Base-by-base conservation (phyloP, 768 basidiomycete species). In the Amanita thiersii region DNA sequence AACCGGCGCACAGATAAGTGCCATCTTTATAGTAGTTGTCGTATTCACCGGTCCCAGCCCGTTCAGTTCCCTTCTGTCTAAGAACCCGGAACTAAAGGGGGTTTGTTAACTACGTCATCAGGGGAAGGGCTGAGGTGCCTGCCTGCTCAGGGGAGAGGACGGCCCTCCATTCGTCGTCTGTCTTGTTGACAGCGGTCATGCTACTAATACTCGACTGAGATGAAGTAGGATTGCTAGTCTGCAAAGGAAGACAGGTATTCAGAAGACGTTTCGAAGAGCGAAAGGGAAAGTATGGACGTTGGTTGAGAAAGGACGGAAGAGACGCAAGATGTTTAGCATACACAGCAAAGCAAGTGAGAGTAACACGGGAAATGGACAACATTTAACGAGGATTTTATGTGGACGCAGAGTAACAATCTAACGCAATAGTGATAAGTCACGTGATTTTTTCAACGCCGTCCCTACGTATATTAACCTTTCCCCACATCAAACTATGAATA, bases 11-110 rank as follows among this genome's bases (percentile, higher is more conserved):
- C 32, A 62, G 52, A 56, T 92, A 94, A 1, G 81, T 69, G 6
- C 92, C 92, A 20, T 72, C 54, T 2, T 66, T 75, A 17, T 58
- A 58, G 59, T 75, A 72, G 42, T 90, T 72, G 48, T 93, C 77
- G 56, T 87, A 92, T 54, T 81, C 64, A n/a, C 86, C 88, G 2
- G 81, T 86, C 2, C 81, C 77, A 17, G 88, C 64, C 5, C 57
- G 53, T 53, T 97, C 93, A 1, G 93, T 97, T 14, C 86, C 91
- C 61, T 96, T 93, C 66, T 82, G 49, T 36, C 92, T 78, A 9
- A 96, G 61, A 26, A 97, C 69, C 43, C 80, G 74, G 63, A 96
- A 97, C 90, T 94, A 51, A 9, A 12, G 6, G n/a, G n/a, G n/a
- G n/a, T n/a, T n/a, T n/a, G n/a, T n/a, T n/a, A n/a, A n/a, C n/a